phyloP scores from a whole-genome alignment of 352 stramenopile species.

The Halophytophthora batemanensis region DNA sequence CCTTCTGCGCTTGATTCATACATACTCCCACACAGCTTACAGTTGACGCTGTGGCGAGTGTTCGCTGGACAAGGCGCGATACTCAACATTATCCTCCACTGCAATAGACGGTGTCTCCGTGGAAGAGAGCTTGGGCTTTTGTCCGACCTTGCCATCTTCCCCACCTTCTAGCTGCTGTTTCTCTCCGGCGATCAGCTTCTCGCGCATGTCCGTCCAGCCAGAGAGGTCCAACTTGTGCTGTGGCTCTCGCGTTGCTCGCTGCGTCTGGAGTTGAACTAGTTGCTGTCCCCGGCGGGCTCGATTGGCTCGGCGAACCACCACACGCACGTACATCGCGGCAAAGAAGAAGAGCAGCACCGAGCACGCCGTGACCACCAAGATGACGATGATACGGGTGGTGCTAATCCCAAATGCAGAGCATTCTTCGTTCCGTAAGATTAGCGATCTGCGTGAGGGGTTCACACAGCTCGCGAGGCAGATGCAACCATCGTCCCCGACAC shows the following conservation, averaged over 20 bases:
- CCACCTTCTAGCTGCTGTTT: conserved; percentile 12
- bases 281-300: conserved; percentile 9
- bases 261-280: conserved; percentile 9
- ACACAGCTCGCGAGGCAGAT: conserved; percentile 42
- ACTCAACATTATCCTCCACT: no score
- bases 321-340: conserved; percentile 9
- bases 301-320: neutral
- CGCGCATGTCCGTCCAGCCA: conserved; percentile 48
- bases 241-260: conserved; percentile 11
- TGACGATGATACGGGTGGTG: conserved; percentile 22
- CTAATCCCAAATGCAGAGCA: conserved; percentile 15
- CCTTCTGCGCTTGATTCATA: no score
- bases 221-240: conserved; percentile 38
- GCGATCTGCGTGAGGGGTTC: conserved; percentile 17
- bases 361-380: conserved; percentile 19
- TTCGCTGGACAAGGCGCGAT: no score
- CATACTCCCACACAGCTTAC: no score
- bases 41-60: no score
- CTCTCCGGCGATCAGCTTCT: conserved; percentile 42
- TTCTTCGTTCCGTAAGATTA: conserved; percentile 20
- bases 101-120: no score
- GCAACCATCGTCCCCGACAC: conserved; percentile 33
- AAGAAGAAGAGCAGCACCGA: conserved; percentile 28
- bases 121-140: no score
- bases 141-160: neutral